Evolutionary conservation across 164 flowering plant genomes (phyloP), one percentile per base, ranked within the genome.

Genomic region (Aristolochia contorta): DNA sequence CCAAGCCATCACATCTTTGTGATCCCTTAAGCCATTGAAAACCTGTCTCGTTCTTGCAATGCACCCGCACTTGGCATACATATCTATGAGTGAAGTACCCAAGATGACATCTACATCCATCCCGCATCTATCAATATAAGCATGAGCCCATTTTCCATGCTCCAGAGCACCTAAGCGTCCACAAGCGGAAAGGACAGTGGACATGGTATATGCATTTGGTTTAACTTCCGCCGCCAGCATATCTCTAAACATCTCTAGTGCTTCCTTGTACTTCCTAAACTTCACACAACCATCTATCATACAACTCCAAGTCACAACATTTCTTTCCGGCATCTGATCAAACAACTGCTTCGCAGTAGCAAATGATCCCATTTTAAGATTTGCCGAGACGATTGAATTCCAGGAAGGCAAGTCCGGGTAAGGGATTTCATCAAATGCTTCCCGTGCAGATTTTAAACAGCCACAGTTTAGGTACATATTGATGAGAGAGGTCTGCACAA

Each of bases 51-150:
- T 73, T 43, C 67, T 69, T 45, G 69, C 73, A 50, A 86, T 73
- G 73, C 63, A 79, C 52, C 96, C 96, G 65, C 89, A 86, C 67
- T 84, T 86, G 6, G 89, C 91, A 71, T 89, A 86, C 96, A 89
- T 89, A 64, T 89, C 89, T 58, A 82, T 71, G 68, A 87, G 69
- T 25, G 91, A 57, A 56, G 79, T 73, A 19, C 77, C 79, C 10
- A 76, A 63, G 10, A 73, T 66, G 20, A 58, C 69, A 59, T 71
- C 69, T 23, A 76, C 33, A 45, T 53, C 23, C 62, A 73, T 65
- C 14, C 73, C 67, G 24, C 62, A 62, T 50, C 66, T 71, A 46
- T 63, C 69, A 22, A 73, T 66, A 50, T 70, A 71, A 51, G 73
- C 72, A 71, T 77, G 77, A 47, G 57, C 69, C 75, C 75, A 71